Evolutionary conservation across 1,284 basidiomycete genomes (phyloP).

Genomic region (Tilletia setariae): DNA sequence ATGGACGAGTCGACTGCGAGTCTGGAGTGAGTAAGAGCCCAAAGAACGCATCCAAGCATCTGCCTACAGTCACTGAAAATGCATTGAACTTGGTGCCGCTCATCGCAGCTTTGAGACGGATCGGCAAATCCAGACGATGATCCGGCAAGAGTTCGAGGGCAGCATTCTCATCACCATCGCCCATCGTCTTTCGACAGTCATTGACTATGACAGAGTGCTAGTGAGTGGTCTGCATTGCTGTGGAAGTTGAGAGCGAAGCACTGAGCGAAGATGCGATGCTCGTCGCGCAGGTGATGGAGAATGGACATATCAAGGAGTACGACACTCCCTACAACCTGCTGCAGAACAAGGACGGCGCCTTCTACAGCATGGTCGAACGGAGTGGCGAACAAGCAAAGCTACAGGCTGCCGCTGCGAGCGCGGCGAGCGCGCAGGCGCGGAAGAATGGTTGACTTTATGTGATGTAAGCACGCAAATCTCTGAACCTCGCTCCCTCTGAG

Average conservation of each 20-base stretch:
- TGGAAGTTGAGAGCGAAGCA: too few relatives aligned
- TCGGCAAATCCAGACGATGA: slow-evolving; percentile 67
- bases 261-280: too few relatives aligned
- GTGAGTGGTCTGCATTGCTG: not conserved
- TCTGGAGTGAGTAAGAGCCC: slow-evolving; percentile 29
- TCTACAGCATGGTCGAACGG: slow-evolving; percentile 10
- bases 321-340: slow-evolving; percentile 15
- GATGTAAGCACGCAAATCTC: too few relatives aligned
- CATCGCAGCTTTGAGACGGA: slow-evolving; percentile 32
- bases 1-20: slow-evolving; percentile 53
- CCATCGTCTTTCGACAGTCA: slow-evolving; percentile 15
- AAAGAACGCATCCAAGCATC: too few relatives aligned
- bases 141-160: slow-evolving; percentile 72
- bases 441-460: too few relatives aligned
- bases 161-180: slow-evolving; percentile 32
- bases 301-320: slow-evolving; percentile 15
- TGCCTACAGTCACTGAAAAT: too few relatives aligned
- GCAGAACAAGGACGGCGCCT: not conserved
- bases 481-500: too few relatives aligned
- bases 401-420: slow-evolving; percentile 3
- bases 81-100: too few relatives aligned
- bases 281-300: slow-evolving; percentile 5
- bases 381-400: slow-evolving; percentile 13
- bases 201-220: slow-evolving; percentile 16
- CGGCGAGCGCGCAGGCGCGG: too few relatives aligned